Conservation (phyloP, 2,329 filamentous ascomycete species). For the Chalaropsis thielavioides region DNA sequence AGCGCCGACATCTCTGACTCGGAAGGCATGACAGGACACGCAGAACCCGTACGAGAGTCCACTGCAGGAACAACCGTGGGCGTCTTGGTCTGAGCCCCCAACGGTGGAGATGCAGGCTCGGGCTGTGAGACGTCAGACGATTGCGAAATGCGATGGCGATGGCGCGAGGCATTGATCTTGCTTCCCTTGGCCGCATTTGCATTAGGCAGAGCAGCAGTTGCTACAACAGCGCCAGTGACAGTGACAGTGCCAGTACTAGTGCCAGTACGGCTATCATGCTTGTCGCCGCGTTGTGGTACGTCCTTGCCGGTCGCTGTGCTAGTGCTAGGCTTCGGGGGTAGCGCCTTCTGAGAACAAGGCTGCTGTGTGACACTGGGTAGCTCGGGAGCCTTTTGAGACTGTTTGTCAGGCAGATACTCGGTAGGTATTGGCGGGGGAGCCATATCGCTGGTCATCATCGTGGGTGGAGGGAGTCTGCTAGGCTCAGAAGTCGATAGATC, state of each 20-base stretch:
- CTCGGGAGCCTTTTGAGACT: neutral
- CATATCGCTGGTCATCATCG: constrained; percentile 15
- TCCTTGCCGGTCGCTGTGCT: neutral
- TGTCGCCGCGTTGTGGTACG: neutral
- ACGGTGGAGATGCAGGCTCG: constrained; percentile 14
- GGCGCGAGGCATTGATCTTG: neutral
- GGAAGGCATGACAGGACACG: constrained; percentile 7
- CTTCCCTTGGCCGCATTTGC: neutral
- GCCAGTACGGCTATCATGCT: neutral
- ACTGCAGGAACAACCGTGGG: constrained; percentile 13
- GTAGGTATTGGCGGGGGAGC: constrained; percentile 13
- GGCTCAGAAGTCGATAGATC: constrained; percentile 44
- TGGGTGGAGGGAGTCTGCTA: constrained; percentile 10
- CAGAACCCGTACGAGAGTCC: neutral
- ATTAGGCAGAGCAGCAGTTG: neutral
- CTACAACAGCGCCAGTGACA: constrained; percentile 6
- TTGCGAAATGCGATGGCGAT: constrained; percentile 15
- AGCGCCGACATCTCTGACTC: constrained; percentile 14
- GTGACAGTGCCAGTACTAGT: neutral
- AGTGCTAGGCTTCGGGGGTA: neutral
- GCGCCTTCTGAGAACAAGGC: neutral
- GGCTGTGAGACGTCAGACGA: constrained; percentile 16
- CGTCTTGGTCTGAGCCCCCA: constrained; percentile 10
- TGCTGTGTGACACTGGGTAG: neutral
- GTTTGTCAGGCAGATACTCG: neutral